Evolutionary conservation across 179 eudicot genomes (phyloP).

Genomic region (Silene vulgaris): DNA sequence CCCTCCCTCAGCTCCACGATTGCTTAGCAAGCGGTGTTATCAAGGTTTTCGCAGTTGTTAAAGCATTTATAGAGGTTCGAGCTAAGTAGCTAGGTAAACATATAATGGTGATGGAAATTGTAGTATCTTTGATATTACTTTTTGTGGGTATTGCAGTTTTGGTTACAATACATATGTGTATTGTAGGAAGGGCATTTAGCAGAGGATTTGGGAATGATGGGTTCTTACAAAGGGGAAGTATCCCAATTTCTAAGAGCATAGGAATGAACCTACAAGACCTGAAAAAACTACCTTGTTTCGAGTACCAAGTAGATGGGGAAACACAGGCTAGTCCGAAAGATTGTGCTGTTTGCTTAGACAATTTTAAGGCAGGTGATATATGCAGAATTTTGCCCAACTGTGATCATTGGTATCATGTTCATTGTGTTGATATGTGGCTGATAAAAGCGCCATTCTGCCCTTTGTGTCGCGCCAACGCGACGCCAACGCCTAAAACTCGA

Average conservation of each 20-base stretch:
- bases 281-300: slow-evolving; percentile 61
- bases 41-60: too few relatives aligned
- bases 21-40: too few relatives aligned
- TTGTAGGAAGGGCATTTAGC: slow-evolving; percentile 47
- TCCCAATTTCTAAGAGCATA: slow-evolving; percentile 30
- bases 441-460: slow-evolving; percentile 56
- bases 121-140: slow-evolving; percentile 48
- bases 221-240: slow-evolving; percentile 32
- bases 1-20: too few relatives aligned
- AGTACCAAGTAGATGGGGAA: slow-evolving; percentile 34
- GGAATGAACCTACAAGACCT: slow-evolving; percentile 58
- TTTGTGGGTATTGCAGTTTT: slow-evolving; percentile 53
- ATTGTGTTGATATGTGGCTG: slow-evolving; percentile 77
- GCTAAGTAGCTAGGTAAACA: not conserved
- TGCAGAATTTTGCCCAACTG: slow-evolving; percentile 67
- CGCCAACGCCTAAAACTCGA: not conserved
- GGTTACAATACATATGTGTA: slow-evolving; percentile 51
- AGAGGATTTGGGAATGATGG: slow-evolving; percentile 28
- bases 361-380: slow-evolving; percentile 48
- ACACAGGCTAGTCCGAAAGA: slow-evolving; percentile 31
- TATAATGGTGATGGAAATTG: slow-evolving; percentile 38
- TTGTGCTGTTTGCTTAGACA: slow-evolving; percentile 75
- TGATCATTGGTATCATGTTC: slow-evolving; percentile 54
- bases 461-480: slow-evolving; percentile 41
- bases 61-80: too few relatives aligned